Percentiles rank a stretch among this genome's conserved stretches.
These are phyloP conservation scores for Ophiostoma sp. DNA, from an alignment of 2,329 filamentous ascomycete genomes.

Conservation along the genomic window DNA sequence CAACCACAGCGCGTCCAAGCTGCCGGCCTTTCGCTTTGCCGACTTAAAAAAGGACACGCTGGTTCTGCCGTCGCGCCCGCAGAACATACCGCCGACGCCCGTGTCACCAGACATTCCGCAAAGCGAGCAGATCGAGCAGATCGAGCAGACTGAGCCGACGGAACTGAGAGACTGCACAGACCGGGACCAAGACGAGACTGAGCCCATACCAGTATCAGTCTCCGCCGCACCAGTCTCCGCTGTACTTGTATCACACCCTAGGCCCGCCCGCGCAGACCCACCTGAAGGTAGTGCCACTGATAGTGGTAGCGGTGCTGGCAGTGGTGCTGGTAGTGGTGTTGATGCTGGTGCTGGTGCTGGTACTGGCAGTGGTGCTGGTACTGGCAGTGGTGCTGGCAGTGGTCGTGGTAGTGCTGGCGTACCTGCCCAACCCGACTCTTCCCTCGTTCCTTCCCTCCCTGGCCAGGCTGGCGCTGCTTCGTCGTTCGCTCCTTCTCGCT, in stretches of 20 bases:
- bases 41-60: constrained; percentile 41
- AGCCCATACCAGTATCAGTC: constrained; percentile 6
- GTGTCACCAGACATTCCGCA: constrained; percentile 32
- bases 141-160: neutral
- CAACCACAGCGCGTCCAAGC: constrained; percentile 50
- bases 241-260: constrained; percentile 16
- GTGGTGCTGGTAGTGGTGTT: neutral
- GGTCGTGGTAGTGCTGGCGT: neutral
- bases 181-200: neutral
- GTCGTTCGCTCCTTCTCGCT: constrained; percentile 8
- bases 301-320: neutral
- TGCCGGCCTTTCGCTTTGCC: constrained; percentile 50
- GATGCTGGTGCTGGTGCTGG: neutral
- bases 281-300: neutral
- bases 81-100: constrained; percentile 38
- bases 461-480: neutral
- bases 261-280: constrained; percentile 14
- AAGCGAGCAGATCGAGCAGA: neutral
- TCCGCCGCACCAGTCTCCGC: constrained; percentile 11
- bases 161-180: neutral
- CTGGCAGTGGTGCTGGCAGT: neutral
- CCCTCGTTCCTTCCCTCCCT: neutral
- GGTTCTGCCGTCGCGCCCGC: constrained; percentile 34
- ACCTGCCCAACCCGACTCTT: neutral
- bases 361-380: neutral